phyloP scores from a whole-genome alignment of 192 early-diverging fungal species.

The Phlyctochytrium bullatum region DNA sequence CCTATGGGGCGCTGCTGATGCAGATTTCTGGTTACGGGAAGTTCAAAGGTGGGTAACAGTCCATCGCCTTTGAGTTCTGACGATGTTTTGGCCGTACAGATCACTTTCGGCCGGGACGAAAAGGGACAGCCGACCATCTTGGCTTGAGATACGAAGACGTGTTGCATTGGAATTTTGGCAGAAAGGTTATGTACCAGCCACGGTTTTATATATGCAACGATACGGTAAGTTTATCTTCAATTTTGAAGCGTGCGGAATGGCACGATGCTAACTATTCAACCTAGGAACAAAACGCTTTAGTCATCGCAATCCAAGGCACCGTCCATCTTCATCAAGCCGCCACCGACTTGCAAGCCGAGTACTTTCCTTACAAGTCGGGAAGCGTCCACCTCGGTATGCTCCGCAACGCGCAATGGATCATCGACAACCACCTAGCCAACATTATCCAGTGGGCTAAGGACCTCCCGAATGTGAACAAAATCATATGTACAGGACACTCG shows the following conservation, averaged over 20 bases:
- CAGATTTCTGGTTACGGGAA: not conserved
- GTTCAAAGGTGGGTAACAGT: slow-evolving; percentile 1
- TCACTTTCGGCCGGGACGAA: not conserved
- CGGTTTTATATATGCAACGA: not conserved
- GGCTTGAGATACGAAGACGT: not conserved
- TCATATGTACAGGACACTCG: not conserved
- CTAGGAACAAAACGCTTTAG: not conserved
- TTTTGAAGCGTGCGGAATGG: no score
- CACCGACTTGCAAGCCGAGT: not conserved
- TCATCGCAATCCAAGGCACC: not conserved
- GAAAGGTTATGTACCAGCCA: not conserved
- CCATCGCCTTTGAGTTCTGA: not conserved
- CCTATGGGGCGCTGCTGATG: not conserved
- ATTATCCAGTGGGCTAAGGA: not conserved
- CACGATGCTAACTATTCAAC: not conserved
- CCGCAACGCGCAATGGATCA: slow-evolving; percentile 2
- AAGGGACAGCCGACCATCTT: not conserved
- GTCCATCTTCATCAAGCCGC: not conserved
- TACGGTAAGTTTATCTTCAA: no score
- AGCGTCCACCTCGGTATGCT: not conserved
- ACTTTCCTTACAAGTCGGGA: not conserved
- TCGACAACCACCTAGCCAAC: not conserved
- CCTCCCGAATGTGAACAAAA: not conserved
- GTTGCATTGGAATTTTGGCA: not conserved
- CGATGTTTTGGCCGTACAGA: not conserved